A percentile compares a stretch with the other conserved stretches of the same genome.
phyloP scores from a whole-genome alignment of 768 basidiomycete species.

The Chiua virens region DNA sequence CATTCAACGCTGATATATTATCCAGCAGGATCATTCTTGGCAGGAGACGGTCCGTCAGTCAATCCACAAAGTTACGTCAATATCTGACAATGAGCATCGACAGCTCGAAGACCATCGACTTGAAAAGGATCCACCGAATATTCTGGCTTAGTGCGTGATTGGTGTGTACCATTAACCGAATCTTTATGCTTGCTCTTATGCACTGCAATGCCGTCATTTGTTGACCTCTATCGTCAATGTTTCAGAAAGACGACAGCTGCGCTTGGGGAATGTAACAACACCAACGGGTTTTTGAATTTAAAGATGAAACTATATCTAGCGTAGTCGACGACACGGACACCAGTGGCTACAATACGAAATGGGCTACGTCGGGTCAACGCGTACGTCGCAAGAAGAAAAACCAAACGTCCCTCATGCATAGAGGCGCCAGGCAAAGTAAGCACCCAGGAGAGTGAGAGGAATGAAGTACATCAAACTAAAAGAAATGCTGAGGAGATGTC shows the following conservation, averaged over 20 bases:
- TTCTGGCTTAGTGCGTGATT: not conserved
- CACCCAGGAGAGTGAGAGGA: constrained; percentile 75
- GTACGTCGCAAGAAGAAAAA: not conserved
- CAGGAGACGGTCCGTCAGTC: constrained; percentile 20
- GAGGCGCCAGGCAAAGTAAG: constrained; percentile 86
- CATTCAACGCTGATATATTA: not conserved
- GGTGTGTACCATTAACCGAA: not conserved
- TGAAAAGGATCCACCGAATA: constrained; percentile 14
- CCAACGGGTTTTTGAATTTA: not conserved
- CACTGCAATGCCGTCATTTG: not conserved
- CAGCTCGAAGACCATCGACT: constrained; percentile 33
- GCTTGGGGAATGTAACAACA: not conserved
- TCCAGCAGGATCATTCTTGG: constrained; percentile 29
- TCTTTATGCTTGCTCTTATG: not conserved
- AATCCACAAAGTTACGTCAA: not conserved
- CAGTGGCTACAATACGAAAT: constrained; percentile 12
- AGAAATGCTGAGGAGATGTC: constrained; percentile 2
- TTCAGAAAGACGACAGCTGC: not conserved
- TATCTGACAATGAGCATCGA: not conserved
- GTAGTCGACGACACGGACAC: constrained; percentile 14
- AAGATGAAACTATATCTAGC: constrained; percentile 18
- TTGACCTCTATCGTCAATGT: not conserved
- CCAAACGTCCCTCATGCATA: constrained; percentile 40
- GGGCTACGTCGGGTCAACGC: not conserved
- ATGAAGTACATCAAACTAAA: constrained; percentile 78